Evolutionary conservation across 2,329 filamentous ascomycete species (phyloP).

Genomic region (Coniochaeta sp.): DNA sequence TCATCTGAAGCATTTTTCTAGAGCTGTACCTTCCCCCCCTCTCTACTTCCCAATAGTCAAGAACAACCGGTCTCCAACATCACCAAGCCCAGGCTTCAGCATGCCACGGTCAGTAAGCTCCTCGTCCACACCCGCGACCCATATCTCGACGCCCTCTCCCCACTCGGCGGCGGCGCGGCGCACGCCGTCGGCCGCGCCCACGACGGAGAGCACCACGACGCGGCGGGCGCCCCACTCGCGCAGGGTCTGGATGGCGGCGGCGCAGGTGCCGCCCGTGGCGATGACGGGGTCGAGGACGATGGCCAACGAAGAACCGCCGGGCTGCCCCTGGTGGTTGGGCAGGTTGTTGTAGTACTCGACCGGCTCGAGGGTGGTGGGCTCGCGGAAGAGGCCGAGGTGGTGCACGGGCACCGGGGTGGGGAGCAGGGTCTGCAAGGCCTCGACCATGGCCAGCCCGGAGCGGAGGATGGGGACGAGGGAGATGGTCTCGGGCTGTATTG

Average conservation of each 20-base stretch:
- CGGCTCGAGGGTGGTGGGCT: slow-evolving; percentile 76
- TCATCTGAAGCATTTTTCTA: no score
- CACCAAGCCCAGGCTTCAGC: slow-evolving; percentile 84
- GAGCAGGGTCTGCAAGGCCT: slow-evolving; percentile 77
- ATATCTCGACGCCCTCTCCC: slow-evolving; percentile 71
- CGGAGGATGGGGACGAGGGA: slow-evolving; percentile 89
- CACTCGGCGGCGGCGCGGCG: slow-evolving; percentile 66
- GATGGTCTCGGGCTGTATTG: slow-evolving; percentile 57
- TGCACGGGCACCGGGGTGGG: slow-evolving; percentile 75
- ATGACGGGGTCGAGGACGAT: slow-evolving; percentile 90
- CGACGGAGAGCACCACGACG: slow-evolving; percentile 68
- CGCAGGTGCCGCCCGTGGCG: slow-evolving; percentile 84
- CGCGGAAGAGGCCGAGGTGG: slow-evolving; percentile 91
- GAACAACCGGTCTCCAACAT: slow-evolving; percentile 86
- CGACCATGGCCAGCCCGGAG: slow-evolving; percentile 85
- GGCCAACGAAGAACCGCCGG: slow-evolving; percentile 48
- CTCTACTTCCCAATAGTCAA: slow-evolving; percentile 77
- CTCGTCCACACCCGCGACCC: slow-evolving; percentile 73
- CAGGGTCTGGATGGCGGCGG: slow-evolving; percentile 82
- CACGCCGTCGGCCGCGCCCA: slow-evolving; percentile 69
- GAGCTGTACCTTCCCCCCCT: background rate
- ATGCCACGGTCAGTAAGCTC: slow-evolving; percentile 73
- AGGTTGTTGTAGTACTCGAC: slow-evolving; percentile 99
- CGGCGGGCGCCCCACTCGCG: slow-evolving; percentile 85
- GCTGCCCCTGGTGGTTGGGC: slow-evolving; percentile 54